Conservation (phyloP, 257 asterid genomes). For the Vinca minor region DNA sequence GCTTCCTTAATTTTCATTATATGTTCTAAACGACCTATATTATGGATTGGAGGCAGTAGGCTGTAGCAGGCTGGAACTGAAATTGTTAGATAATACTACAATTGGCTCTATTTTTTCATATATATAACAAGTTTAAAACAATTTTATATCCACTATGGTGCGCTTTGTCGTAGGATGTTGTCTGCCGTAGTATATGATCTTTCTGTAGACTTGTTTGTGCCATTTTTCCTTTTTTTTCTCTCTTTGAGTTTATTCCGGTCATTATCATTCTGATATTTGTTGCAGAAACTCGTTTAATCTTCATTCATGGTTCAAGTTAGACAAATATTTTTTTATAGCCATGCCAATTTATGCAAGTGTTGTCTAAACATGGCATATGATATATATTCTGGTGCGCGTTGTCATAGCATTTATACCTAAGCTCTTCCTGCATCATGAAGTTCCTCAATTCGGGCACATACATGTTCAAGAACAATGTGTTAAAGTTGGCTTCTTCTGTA, state of each 20-base stretch:
- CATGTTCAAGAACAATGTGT: neutral
- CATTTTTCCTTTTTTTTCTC: neutral
- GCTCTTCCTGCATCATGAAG: too few species aligned
- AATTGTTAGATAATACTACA: too few species aligned
- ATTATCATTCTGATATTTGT: neutral
- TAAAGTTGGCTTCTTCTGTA: neutral
- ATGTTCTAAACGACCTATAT: too few species aligned
- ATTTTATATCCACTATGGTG: too few species aligned
- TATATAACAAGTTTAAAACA: neutral
- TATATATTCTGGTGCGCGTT: too few species aligned
- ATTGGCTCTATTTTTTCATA: neutral
- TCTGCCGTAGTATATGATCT: neutral
- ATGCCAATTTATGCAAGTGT: neutral
- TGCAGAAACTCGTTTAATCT: neutral
- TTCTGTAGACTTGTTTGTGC: neutral
- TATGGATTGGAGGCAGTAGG: too few species aligned
- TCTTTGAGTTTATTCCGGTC: neutral
- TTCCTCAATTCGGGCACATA: neutral
- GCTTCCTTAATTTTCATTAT: too few species aligned
- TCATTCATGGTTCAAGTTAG: neutral
- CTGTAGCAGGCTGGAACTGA: too few species aligned
- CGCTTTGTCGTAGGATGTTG: neutral
- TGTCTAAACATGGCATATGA: neutral
- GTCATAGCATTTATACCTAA: too few species aligned
- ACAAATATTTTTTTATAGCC: neutral